Evolutionary conservation across 257 asterid species (phyloP), one percentile per base, ranked within the genome.

Genomic region (Rehmannia glutinosa): DNA sequence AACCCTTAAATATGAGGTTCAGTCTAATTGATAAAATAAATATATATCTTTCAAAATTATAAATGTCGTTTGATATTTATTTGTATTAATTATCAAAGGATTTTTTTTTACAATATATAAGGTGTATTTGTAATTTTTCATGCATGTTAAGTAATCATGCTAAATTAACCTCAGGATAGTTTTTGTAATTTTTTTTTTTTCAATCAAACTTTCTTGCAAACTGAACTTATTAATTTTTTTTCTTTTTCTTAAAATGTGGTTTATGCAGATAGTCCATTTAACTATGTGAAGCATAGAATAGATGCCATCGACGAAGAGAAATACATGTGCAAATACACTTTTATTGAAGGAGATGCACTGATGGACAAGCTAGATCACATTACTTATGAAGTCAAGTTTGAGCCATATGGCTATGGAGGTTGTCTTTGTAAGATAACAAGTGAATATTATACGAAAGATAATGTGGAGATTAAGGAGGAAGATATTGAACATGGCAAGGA

Each of bases 331-430:
- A 83, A 71, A 35, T 83, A 78, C 73, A 77, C 87, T 8, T 35
- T 81, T 58, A 75, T 80, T 8, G 88, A 87, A 68, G 95, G 84
- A 17, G 90, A 87, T 76, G 85, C 79, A 0, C 33, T 83, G 73
- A 81, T 76, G 85, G 81, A 73, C 28, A 83, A 81, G 78, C 78
- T 87, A 20, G 89, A 75, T 6, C 60, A 65, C 38, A 77, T 84
- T 25, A 68, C 75, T 1, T 74, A 80, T 38, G 82, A 84, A 19
- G 85, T 86, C 20, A 80, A 79, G 76, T 84, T 86, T 19, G 89
- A 83, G 72, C 52, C 79, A 0, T 81, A 75, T 66, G 89, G 87
- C 2, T 72, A 41, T 68, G 78, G 73, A 45, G 92, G 92, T 0
- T 81, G 84, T n/a, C 41, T 81, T 30, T 81, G 81, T 59, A 77